Base-by-base conservation (phyloP, 768 basidiomycete genomes). In the Dentipellis fragilis region DNA sequence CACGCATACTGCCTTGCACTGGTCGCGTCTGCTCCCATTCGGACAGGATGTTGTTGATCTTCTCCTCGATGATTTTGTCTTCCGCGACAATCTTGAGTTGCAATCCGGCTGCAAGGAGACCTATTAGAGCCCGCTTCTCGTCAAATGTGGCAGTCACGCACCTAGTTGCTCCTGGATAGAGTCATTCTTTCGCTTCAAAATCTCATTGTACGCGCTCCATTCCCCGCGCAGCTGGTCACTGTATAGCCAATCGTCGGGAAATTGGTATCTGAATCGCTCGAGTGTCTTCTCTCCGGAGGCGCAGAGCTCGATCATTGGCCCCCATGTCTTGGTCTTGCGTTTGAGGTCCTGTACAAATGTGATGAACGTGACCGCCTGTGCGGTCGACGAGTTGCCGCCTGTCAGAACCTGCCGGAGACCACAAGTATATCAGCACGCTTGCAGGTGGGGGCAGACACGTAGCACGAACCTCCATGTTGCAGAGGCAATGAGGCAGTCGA, bases 291-390 rank as follows among this genome's bases (percentile, higher is more conserved):
- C 96, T 57, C 96, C 95, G 61, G 84, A 84, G 39, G 86, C 88
- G 66, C 93, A 98, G 42, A 93, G 81, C 56, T 93, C 93, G 68
- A 99, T 93, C 81, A 95, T 89, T 23, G 93, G 91, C 16, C 84
- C 87, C 96, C 96, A 98, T 81, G 87, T 78, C 73, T 90, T 89
- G 55, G 92, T 91, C 76, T 94, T 96, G 67, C 88, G 87, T 75
- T 98, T 98, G 63, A 98, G 80, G 77, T 98, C 96, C 71, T 99
- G 96, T 2, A 99, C 95, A 67, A 97, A 98, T 22, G 96, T 99
- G 71, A 99, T 99, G 71, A 99, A 96, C 1, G 91, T 89, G 62
- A 99, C 96, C 70, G 96, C 93, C 52, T 94, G 93, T 49, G 95
- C 94, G 70, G 96, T 99, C 59, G 95, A 95, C 36, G 90, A 90